These are phyloP conservation scores for Castanea mollissima DNA, from an alignment of 306 rosid genomes.

Conservation along the genomic window DNA sequence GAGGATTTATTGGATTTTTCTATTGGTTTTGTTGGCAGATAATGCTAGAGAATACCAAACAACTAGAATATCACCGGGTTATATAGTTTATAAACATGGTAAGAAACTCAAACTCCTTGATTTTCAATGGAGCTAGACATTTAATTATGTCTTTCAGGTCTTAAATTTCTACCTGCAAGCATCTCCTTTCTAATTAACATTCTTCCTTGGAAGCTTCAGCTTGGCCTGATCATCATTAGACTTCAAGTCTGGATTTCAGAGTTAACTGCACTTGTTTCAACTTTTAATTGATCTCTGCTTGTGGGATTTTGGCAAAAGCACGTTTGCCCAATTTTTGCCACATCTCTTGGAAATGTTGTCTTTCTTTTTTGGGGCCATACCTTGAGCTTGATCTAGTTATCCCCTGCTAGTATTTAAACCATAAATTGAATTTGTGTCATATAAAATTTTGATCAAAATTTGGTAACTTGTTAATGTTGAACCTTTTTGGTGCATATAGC, in stretches of 20 bases:
- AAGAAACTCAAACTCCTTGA: conserved; percentile 8
- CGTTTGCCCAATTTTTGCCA: background rate
- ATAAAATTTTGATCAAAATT: background rate
- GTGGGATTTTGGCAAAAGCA: background rate
- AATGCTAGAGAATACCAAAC: conserved; percentile 69
- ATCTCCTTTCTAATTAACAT: background rate
- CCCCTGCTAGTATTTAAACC: background rate
- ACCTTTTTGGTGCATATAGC: background rate
- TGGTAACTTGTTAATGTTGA: background rate
- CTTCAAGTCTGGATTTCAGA: background rate
- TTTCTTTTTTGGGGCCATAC: background rate
- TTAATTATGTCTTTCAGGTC: background rate
- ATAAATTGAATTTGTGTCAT: background rate
- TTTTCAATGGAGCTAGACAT: background rate
- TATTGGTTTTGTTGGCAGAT: no score
- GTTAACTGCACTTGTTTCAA: background rate
- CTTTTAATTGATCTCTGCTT: background rate
- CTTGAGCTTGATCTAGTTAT: background rate
- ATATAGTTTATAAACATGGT: conserved; percentile 27
- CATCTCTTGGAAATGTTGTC: background rate
- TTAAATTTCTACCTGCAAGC: background rate
- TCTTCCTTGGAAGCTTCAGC: background rate
- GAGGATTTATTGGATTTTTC: no score
- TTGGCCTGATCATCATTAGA: background rate
- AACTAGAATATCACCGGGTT: conserved; percentile 68